These are phyloP conservation scores for Xylaria sp. DNA, from an alignment of 2,329 filamentous ascomycete species.

Conservation along the genomic window DNA sequence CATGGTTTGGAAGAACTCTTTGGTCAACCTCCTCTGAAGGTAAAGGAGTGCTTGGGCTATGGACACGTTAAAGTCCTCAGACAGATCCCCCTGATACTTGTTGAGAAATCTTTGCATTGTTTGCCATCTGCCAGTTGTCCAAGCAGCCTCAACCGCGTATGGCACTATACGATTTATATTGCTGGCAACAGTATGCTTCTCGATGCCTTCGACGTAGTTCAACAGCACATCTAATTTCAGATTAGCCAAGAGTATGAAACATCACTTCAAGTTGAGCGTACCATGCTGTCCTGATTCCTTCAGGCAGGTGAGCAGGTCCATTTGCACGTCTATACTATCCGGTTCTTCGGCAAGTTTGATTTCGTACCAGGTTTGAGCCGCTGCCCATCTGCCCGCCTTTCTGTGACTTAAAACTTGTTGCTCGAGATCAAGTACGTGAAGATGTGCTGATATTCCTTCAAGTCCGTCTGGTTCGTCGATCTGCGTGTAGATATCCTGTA, in stretches of 20 bases:
- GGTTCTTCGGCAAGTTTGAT: conserved; percentile 83
- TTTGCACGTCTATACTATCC: conserved; percentile 75
- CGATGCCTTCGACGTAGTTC: conserved; percentile 82
- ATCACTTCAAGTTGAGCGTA: conserved; percentile 48
- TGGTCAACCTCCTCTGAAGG: conserved; percentile 57
- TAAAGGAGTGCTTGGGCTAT: conserved; percentile 72
- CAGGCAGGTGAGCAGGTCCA: conserved; percentile 84
- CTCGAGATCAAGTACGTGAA: conserved; percentile 86
- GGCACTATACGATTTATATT: conserved; percentile 71
- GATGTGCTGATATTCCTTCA: conserved; percentile 88
- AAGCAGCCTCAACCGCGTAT: conserved; percentile 88
- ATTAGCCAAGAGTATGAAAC: conserved; percentile 26
- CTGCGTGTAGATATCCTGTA: conserved; percentile 94
- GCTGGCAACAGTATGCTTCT: conserved; percentile 52
- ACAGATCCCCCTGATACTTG: conserved; percentile 56
- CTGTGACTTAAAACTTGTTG: conserved; percentile 92
- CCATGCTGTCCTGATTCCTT: conserved; percentile 96
- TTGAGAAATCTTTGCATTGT: conserved; percentile 71
- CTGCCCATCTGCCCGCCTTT: conserved; percentile 91
- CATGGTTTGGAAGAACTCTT: conserved; percentile 63
- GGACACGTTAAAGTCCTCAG: conserved; percentile 80
- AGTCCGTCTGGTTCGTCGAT: conserved; percentile 98
- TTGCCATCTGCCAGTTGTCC: conserved; percentile 84
- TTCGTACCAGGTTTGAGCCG: conserved; percentile 98
- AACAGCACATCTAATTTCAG: conserved; percentile 72